Evolutionary conservation across 805 yeast genomes (phyloP), one percentile per base, ranked within the genome.

Genomic region (Candida incommunis): DNA sequence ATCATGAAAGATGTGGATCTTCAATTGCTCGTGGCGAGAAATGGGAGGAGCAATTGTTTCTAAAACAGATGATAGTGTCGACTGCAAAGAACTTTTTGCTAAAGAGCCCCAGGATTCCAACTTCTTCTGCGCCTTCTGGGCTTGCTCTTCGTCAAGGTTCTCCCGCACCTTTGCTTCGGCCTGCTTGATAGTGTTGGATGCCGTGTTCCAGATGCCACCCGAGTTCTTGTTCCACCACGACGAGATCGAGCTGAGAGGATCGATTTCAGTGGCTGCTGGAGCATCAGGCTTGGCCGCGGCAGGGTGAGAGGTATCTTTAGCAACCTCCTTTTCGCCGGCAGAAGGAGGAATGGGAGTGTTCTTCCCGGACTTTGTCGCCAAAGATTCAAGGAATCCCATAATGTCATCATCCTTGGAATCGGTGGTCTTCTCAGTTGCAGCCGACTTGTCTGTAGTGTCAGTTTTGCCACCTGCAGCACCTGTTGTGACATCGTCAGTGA

Each of bases 21-120:
- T 53, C 25, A 68, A 60, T 51, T 67, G 70, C 52, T 68, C 72
- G 46, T 68, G 72, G 23, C 61, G 60, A 25, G 56, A 41, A 41
- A 68, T 68, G 4, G 72, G 72, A 13, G 72, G 72, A 4, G 68
- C 72, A 42, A 68, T 66, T 11, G 67, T 63, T 43, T 60, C 58
- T 43, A 68, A 50, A 2, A 67, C 71, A 11, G 67, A 53, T 1
- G 65, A 52, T 11, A 67, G 48, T 3, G 67, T 54, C 31, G 57
- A 51, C 41, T 64, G 66, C 15, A 59, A 46, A n/a, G 54, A 48
- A 20, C 53, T 45, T n/a, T 47, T 45, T 16, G 31, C 25, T 21
- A 54, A 37, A 20, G 52, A 46, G n/a, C 43, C 43, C 42, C 54
- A 48, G 34, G 47, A 51, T 45, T 53, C 53, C 11, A 58, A 50